Conservation (phyloP, 164 flowering plant genomes). For the Euptelea pleiosperma region DNA sequence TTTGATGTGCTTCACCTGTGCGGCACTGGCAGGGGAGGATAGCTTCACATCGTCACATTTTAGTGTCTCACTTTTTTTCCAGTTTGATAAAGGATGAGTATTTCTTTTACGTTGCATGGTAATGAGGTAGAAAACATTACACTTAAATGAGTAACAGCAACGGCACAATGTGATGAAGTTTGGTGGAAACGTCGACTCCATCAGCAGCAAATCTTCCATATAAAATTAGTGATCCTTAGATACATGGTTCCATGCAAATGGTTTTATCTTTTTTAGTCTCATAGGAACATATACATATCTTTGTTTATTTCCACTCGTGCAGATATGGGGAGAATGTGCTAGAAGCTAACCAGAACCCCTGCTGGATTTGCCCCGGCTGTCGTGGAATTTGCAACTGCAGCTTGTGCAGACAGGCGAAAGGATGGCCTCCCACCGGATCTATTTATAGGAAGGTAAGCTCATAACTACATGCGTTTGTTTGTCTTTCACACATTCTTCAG, state of each 20-base stretch:
- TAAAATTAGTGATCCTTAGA: too few relatives aligned
- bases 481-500: background rate
- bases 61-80: too few relatives aligned
- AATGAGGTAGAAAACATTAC: background rate
- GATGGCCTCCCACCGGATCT: conserved; percentile 84
- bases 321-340: conserved; percentile 96
- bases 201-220: background rate
- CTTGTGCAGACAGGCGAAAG: conserved; percentile 77
- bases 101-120: background rate
- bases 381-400: conserved; percentile 99
- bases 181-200: background rate
- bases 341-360: conserved; percentile 66
- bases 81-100: too few relatives aligned
- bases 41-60: too few relatives aligned
- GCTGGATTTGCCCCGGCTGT: conserved; percentile 88
- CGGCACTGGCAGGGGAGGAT: too few relatives aligned
- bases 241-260: background rate
- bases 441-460: conserved; percentile 61
- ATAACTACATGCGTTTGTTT: background rate
- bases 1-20: too few relatives aligned
- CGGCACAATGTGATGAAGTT: background rate
- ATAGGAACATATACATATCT: background rate
- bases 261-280: background rate
- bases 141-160: background rate
- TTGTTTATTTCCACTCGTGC: conserved; percentile 7